phyloP scores from a whole-genome alignment of 2,329 filamentous ascomycete species.

The Byssoonygena ceratinophila region DNA sequence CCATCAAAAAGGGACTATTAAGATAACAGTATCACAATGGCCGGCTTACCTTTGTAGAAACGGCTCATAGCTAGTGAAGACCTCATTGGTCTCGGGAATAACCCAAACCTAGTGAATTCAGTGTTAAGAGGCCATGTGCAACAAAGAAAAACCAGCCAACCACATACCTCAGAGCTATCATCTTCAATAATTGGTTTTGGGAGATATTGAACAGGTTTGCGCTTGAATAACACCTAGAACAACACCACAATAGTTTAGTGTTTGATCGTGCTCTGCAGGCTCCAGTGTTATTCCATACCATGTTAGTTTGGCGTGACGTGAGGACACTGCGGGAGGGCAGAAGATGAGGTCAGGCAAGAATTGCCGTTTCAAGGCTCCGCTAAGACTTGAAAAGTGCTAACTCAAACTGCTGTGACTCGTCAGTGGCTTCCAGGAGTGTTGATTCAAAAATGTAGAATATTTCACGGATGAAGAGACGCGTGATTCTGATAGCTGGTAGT shows the following conservation, averaged over 20 bases:
- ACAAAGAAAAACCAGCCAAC: neutral
- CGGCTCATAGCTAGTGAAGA: slow-evolving; percentile 79
- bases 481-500: slow-evolving; percentile 1
- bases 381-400: neutral
- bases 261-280: neutral
- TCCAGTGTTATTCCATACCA: neutral
- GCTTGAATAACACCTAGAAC: slow-evolving; percentile 78
- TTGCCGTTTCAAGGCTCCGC: neutral
- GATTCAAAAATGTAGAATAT: too few species aligned
- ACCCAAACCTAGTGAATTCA: slow-evolving; percentile 62
- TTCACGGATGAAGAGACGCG: slow-evolving; percentile 6
- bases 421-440: too few species aligned
- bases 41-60: slow-evolving; percentile 67
- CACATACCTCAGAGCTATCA: slow-evolving; percentile 68
- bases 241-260: neutral
- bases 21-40: neutral
- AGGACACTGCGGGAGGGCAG: too few species aligned
- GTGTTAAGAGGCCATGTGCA: neutral
- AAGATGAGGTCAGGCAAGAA: neutral
- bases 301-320: neutral
- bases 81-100: slow-evolving; percentile 78
- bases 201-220: slow-evolving; percentile 82
- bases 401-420: neutral
- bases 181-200: slow-evolving; percentile 61
- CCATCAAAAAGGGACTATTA: neutral